Evolutionary conservation across 495 filamentous ascomycete species (phyloP).

Genomic region (Penicillium lividum): DNA sequence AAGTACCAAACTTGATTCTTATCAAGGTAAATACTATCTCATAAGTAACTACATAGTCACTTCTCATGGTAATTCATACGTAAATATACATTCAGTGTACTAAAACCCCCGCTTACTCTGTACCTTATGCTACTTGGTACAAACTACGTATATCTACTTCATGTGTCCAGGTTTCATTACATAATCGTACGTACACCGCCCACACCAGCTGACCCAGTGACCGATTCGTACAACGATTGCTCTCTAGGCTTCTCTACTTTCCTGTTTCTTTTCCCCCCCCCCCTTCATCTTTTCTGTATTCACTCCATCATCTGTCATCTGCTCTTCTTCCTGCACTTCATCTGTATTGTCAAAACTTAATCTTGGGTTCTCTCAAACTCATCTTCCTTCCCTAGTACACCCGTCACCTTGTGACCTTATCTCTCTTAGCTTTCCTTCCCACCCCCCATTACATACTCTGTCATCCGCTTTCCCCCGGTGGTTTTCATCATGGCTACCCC

Average conservation of each 20-base stretch:
- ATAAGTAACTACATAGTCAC: background rate
- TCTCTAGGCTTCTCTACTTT: constrained; percentile 7
- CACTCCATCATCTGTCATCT: constrained; percentile 9
- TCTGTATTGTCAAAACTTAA: background rate
- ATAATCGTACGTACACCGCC: constrained; percentile 8
- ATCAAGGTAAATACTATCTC: background rate
- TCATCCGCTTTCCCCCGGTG: constrained; percentile 11
- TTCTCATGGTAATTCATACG: background rate
- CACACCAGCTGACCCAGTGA: constrained; percentile 12
- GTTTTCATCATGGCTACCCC: constrained; percentile 36
- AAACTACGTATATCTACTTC: background rate
- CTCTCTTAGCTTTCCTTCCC: constrained; percentile 19
- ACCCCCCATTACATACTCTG: constrained; percentile 11
- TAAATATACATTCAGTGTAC: background rate
- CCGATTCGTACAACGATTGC: constrained; percentile 7
- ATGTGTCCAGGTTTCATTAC: constrained; percentile 2
- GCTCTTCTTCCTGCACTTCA: background rate
- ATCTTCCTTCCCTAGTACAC: constrained; percentile 10
- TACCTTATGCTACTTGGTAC: background rate
- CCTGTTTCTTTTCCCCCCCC: background rate
- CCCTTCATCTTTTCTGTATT: constrained; percentile 13
- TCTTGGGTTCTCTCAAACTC: constrained; percentile 11
- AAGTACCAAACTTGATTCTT: constrained; percentile 11
- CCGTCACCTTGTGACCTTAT: constrained; percentile 4
- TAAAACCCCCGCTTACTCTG: background rate